Evolutionary conservation across 1,139 yeast species (phyloP), one percentile per base, ranked within the genome.

Genomic region (Kodamaea anthophila): DNA sequence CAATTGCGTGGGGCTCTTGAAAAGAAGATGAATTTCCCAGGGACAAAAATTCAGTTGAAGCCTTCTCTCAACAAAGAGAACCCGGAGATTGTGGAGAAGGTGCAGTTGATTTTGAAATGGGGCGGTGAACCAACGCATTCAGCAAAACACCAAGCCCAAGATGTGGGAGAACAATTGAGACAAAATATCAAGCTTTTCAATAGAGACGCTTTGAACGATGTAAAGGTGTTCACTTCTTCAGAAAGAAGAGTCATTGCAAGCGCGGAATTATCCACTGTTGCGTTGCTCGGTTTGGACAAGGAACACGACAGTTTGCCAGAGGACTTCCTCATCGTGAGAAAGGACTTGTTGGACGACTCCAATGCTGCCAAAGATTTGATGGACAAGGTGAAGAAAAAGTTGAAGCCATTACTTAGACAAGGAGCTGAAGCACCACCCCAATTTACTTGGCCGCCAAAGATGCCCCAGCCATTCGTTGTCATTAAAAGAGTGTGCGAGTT

Each of bases 71-170:
- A 74, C 44, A 60, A 65, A 6, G 80, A 74, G 23, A 66, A 60
- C 32, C 73, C 75, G 7, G 88, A 82, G 30, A 31, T 53, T 4
- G 94, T 91, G 12, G 97, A 88, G 42, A 93, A 93, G 50, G 96
- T 91, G 13, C 98, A 93, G 56, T 77, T 93, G 40, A 93, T 91
- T 40, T 66, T 91, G 46, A 93, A 93, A 54, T 93, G 98, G 98
- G 98, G 98, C 45, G 99, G 99, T 41, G 99, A 93, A 55, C 96
- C 98, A 7, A 93, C 99, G 2, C 99, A 93, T 54, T 87, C 97
- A 7, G 97, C 98, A 1, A 74, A 81, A 37, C 84, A 86, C 53
- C 99, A 93, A 60, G 94, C 96, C 1, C 71, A 80, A 18, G 99
- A 93, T 57, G 74, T 91, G 13, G 99, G 98, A 32, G 97, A 91